Evolutionary conservation across 140 eudicot species (phyloP).

Genomic region (Stevia rebaudiana): DNA sequence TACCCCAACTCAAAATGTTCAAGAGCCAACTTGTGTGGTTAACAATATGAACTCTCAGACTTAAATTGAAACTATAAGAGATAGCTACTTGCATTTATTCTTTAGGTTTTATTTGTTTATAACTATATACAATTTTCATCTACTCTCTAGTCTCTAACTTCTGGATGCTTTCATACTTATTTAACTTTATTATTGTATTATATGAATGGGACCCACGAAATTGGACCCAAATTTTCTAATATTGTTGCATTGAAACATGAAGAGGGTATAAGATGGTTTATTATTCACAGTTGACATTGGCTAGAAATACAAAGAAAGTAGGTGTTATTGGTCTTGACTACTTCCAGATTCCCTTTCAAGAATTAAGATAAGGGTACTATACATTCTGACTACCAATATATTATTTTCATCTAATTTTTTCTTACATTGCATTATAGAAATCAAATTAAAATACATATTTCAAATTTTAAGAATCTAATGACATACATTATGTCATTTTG

Average conservation of each 20-base stretch:
- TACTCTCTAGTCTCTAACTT: not conserved
- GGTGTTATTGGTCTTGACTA: slow-evolving; percentile 36
- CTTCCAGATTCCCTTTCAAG: slow-evolving; percentile 26
- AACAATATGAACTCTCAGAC: slow-evolving; percentile 5
- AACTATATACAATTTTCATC: not conserved
- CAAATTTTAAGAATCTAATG: not conserved
- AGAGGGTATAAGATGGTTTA: slow-evolving; percentile 8
- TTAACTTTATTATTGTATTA: slow-evolving; percentile 5
- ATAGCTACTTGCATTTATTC: slow-evolving; percentile 1
- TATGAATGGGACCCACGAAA: slow-evolving; percentile 4
- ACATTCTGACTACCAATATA: slow-evolving; percentile 7
- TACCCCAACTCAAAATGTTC: slow-evolving; percentile 6
- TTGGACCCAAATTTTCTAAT: slow-evolving; percentile 10
- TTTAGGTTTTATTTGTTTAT: not conserved
- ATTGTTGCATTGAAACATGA: slow-evolving; percentile 22
- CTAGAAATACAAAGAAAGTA: slow-evolving; percentile 36
- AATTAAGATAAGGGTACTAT: not conserved
- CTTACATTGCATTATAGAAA: slow-evolving; percentile 10
- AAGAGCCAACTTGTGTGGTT: not conserved
- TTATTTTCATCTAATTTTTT: not conserved
- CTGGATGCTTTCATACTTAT: slow-evolving; percentile 1
- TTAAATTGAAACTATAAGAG: not conserved
- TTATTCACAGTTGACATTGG: slow-evolving; percentile 31
- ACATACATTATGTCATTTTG: slow-evolving; percentile 9
- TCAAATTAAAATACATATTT: not conserved